Evolutionary conservation across 2,329 filamentous ascomycete genomes (phyloP), one percentile per base, ranked within the genome.

Genomic region (Arthrobotrys pseudoclavata): DNA sequence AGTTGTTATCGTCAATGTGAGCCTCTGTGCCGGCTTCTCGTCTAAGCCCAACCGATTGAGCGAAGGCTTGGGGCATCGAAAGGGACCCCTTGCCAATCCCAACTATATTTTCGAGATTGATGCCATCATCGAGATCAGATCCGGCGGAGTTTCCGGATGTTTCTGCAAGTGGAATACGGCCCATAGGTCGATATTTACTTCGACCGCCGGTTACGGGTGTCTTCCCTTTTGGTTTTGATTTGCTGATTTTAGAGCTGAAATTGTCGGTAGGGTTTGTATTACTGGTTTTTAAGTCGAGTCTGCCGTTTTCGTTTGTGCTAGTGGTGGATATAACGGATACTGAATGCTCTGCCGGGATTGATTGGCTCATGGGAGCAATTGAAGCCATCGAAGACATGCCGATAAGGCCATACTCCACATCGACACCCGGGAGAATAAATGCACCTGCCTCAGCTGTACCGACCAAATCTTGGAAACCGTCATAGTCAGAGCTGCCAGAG

Each of bases 401-500:
- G 18, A 68, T 22, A 9, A 60, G 10, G 18, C 29, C 24, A 7
- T 47, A 40, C 9, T 60, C 29, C 20, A 53, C 24, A 22, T 48
- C 37, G 4, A 48, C 20, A 9, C 15, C n/a, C 10, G 55, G 20
- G 47, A 62, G 48, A 4, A 60, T 34, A 26, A 60, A 72, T 34
- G 55, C 20, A 22, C 64, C 64, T 10, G 60, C 63, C 12, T 66
- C 69, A 5, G 50, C 24, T 1, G 69, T 24, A 13, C 47, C 45
- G 12, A 66, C 55, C 1, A 66, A 18, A 12, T 62, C 50, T 6
- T 53, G 69, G 20, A 29, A 60, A 4, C 3, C 22, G 5, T 57
- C 57, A 4, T 29, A 48, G 9, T 72, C 69, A 1, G 69, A 64
- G n/a, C 34, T 64, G 9, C 68, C 57, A 12, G 69, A 57, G 12